Conservation (phyloP, 2,329 filamentous ascomycete species). For the Arthrinium phaeospermum region DNA sequence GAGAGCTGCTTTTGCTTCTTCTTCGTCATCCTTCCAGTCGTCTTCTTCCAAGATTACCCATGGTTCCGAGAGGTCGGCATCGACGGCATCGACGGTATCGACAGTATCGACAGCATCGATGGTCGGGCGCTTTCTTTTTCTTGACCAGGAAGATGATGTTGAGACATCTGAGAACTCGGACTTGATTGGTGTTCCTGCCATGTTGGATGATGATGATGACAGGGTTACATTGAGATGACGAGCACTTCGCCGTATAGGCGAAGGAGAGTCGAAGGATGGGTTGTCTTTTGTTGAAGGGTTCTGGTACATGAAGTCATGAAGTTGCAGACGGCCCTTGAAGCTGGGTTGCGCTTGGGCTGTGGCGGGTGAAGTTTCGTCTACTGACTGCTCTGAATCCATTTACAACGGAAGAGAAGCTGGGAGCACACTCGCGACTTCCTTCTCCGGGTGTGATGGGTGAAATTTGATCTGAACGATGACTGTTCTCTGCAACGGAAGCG, state of each 20-base stretch:
- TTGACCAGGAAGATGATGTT: background rate
- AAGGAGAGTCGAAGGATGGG: background rate
- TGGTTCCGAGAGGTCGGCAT: background rate
- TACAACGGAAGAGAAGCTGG: too few species aligned
- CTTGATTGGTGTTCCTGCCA: background rate
- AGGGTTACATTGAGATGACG: constrained; percentile 17
- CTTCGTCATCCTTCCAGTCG: background rate
- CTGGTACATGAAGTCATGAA: constrained; percentile 25
- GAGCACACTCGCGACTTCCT: too few species aligned
- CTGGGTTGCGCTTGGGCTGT: background rate
- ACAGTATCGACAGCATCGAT: too few species aligned
- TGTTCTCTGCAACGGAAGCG: background rate
- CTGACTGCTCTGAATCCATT: background rate
- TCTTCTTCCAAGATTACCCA: background rate
- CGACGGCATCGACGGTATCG: too few species aligned
- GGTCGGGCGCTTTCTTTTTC: constrained; percentile 20
- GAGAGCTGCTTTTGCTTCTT: background rate
- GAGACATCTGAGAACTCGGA: background rate
- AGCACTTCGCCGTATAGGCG: constrained; percentile 20
- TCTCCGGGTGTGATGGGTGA: background rate
- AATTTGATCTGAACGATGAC: background rate
- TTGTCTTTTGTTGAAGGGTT: background rate
- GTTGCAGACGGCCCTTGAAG: constrained; percentile 25
- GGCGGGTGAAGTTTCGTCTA: background rate
- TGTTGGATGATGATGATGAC: background rate